Evolutionary conservation across 2,329 filamentous ascomycete genomes (phyloP).

Genomic region (Hymenoscyphus fructigenus): DNA sequence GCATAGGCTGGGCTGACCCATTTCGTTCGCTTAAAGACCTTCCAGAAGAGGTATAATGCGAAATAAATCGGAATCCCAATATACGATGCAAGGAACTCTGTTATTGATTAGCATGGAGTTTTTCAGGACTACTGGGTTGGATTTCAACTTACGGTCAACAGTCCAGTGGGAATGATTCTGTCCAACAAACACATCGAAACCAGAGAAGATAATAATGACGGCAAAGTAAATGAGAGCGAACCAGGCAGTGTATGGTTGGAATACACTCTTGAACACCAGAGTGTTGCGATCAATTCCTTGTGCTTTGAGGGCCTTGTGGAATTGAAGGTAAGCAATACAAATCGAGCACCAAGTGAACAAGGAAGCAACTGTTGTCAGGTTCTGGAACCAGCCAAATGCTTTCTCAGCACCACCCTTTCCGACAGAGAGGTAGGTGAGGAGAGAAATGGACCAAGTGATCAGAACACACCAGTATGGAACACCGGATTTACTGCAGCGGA

Average conservation of each 20-base stretch:
- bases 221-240: constrained; percentile 62
- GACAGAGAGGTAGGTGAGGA: constrained; percentile 70
- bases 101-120: constrained; percentile 56
- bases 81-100: constrained; percentile 73
- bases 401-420: constrained; percentile 49
- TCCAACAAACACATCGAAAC: constrained; percentile 74
- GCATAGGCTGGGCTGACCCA: constrained; percentile 39
- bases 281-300: constrained; percentile 67
- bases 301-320: constrained; percentile 65
- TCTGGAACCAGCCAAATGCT: constrained; percentile 45
- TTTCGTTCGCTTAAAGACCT: constrained; percentile 64
- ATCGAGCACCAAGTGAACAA: constrained; percentile 72
- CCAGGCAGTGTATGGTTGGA: constrained; percentile 71
- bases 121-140: background rate
- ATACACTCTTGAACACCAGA: constrained; percentile 67
- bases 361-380: constrained; percentile 69
- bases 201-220: constrained; percentile 72
- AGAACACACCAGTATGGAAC: constrained; percentile 70
- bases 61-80: constrained; percentile 73
- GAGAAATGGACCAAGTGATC: constrained; percentile 63
- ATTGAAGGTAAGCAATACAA: constrained; percentile 69
- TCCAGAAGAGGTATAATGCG: constrained; percentile 68
- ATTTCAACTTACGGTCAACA: constrained; percentile 46
- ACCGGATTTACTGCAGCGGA: constrained; percentile 59
- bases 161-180: constrained; percentile 57